phyloP scores from a whole-genome alignment of 805 yeast species.

The Candida alai region DNA sequence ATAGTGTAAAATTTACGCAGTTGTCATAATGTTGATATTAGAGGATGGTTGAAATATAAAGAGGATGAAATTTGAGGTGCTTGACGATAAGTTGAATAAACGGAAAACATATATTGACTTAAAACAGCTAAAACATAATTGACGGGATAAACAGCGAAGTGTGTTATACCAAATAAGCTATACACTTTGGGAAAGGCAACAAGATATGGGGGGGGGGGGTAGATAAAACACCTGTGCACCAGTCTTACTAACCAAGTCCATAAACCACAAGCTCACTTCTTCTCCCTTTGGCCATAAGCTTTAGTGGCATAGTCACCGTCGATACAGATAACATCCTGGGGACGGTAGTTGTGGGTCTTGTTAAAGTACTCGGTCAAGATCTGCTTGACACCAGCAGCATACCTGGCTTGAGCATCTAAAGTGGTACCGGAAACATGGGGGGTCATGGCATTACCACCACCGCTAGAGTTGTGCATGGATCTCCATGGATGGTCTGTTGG shows the following conservation, averaged over 20 bases:
- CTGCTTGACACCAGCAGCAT: slow-evolving; percentile 63
- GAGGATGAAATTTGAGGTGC: no score
- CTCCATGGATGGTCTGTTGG: slow-evolving; percentile 79
- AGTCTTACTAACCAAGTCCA: no score
- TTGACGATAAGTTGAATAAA: not conserved
- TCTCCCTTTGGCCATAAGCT: slow-evolving; percentile 55
- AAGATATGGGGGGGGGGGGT: no score
- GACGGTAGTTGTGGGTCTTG: slow-evolving; percentile 62
- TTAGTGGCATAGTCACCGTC: slow-evolving; percentile 71
- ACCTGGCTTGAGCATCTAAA: slow-evolving; percentile 74
- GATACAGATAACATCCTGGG: slow-evolving; percentile 70
- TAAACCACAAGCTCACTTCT: no score
- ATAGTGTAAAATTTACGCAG: no score
- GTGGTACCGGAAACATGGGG: slow-evolving; percentile 81
- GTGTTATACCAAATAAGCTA: no score
- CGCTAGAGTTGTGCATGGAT: slow-evolving; percentile 57
- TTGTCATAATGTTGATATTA: no score
- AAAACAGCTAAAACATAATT: no score
- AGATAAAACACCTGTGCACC: no score
- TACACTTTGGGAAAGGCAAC: no score
- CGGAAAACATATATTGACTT: not conserved
- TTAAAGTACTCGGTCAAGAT: slow-evolving; percentile 62
- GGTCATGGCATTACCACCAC: slow-evolving; percentile 80
- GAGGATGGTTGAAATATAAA: no score
- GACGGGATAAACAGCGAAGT: no score